Percentiles rank a stretch among this genome's conserved stretches.
Evolutionary conservation across 495 filamentous ascomycete species (phyloP).

Genomic region (Rhizodiscina lignyota): DNA sequence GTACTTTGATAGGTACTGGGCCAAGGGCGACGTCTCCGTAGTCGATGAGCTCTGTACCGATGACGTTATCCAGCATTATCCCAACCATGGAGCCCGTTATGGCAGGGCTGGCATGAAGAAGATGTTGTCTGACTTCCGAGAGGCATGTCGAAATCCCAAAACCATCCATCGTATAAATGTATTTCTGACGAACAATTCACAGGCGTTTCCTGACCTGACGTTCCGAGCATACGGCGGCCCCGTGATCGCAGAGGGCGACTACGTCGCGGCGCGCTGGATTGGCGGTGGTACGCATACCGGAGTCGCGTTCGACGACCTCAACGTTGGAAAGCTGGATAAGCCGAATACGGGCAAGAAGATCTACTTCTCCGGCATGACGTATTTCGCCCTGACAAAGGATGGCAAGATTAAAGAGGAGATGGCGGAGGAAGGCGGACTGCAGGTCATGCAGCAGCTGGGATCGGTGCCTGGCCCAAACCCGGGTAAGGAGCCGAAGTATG

Average conservation of each 20-base stretch:
- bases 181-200: too few relatives aligned
- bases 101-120: background rate
- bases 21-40: background rate
- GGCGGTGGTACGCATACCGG: constrained; percentile 1
- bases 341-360: background rate
- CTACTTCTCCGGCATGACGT: background rate
- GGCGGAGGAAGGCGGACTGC: too few relatives aligned
- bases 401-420: too few relatives aligned
- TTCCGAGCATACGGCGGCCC: background rate
- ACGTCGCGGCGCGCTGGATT: background rate
- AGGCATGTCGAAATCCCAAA: background rate
- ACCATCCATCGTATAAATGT: background rate
- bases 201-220: too few relatives aligned
- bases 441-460: too few relatives aligned
- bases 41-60: background rate
- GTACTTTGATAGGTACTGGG: background rate
- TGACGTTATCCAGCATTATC: background rate
- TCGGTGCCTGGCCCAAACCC: too few relatives aligned
- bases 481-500: too few relatives aligned
- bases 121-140: background rate
- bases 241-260: background rate
- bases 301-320: background rate
- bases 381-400: too few relatives aligned
- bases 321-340: background rate
- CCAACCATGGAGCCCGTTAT: background rate